Base-by-base conservation (phyloP, 257 asterid species). In the Solanum commersonii region DNA sequence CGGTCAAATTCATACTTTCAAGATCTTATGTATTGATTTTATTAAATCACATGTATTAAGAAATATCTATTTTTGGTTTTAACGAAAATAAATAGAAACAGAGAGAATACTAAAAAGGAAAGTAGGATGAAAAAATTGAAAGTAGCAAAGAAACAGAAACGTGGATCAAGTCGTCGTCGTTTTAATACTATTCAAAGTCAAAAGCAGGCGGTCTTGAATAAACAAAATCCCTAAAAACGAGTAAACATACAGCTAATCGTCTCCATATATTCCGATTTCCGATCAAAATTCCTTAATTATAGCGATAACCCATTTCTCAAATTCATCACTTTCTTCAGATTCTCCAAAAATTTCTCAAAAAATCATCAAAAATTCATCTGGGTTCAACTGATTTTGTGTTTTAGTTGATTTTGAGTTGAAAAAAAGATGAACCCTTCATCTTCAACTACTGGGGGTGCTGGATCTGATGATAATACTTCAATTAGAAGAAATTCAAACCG, bases 401-500 rank as follows among this genome's bases (percentile, higher is more conserved):
- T 20, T 0, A 40, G 8, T n/a, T 4, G 8, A 5, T 46, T 5
- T 81, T 44, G 2, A 9, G 16, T 8, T 3, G 79, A 16, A 33
- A 16, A 8, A 44, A 29, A 49, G 65, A 22, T 82, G 70, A 82
- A 82, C 16, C 14, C 86, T 71, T 94, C 98, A 34, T 92, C 98
- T 5, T 95, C 99, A 37, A 11, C 27, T 86, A 92, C 96, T 86
- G 98, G 98, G 89, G 70, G 14, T 31, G 1, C n/a, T 29, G 86
- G 86, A 82, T 95, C 98, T 89, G 95, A 93, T 90, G 98, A 95
- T 88, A 87, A 95, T 15, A 44, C 93, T 20, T 91, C 93, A 16
- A 89, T 95, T 42, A 91, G 96, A 90, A 92, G 98, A 85, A 94
- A 92, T 89, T 96, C 99, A 86, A 95, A 93, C 95, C 89, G 99